These are phyloP conservation scores for Neohortaea acidophila DNA, from an alignment of 495 filamentous ascomycete species.

Conservation along the genomic window DNA sequence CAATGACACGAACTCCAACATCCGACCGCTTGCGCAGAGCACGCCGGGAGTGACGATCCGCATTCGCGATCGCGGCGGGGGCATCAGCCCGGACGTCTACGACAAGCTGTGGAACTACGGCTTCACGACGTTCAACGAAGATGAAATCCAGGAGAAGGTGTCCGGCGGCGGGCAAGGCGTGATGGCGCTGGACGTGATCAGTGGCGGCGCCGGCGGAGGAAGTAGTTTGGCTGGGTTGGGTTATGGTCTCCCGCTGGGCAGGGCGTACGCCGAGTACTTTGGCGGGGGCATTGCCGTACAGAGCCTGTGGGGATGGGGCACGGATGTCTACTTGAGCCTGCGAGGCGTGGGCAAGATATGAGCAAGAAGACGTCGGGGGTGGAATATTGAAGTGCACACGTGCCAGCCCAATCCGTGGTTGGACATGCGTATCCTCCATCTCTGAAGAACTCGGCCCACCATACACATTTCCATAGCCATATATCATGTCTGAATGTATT, in stretches of 20 bases:
- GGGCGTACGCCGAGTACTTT: conserved; percentile 97
- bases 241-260: conserved; percentile 79
- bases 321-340: conserved; percentile 65
- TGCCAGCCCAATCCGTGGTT: background rate
- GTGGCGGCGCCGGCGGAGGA: conserved; percentile 48
- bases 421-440: too few relatives aligned
- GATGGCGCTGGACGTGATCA: conserved; percentile 54
- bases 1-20: conserved; percentile 11
- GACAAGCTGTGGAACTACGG: conserved; percentile 89
- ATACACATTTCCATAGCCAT: too few relatives aligned
- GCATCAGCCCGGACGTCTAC: conserved; percentile 67
- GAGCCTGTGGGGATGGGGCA: conserved; percentile 90
- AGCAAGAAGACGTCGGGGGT: too few relatives aligned
- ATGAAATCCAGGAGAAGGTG: conserved; percentile 32
- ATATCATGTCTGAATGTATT: too few relatives aligned
- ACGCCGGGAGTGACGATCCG: conserved; percentile 78
- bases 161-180: conserved; percentile 24
- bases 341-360: conserved; percentile 60
- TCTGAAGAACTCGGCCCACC: too few relatives aligned
- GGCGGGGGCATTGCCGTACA: conserved; percentile 90
- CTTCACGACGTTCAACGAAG: conserved; percentile 83
- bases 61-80: conserved; percentile 87
- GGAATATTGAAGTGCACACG: background rate
- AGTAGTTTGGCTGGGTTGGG: conserved; percentile 74
- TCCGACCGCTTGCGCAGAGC: conserved; percentile 2